Conservation (phyloP, 148 eudicot genomes). For the Talinum fruticosum region DNA sequence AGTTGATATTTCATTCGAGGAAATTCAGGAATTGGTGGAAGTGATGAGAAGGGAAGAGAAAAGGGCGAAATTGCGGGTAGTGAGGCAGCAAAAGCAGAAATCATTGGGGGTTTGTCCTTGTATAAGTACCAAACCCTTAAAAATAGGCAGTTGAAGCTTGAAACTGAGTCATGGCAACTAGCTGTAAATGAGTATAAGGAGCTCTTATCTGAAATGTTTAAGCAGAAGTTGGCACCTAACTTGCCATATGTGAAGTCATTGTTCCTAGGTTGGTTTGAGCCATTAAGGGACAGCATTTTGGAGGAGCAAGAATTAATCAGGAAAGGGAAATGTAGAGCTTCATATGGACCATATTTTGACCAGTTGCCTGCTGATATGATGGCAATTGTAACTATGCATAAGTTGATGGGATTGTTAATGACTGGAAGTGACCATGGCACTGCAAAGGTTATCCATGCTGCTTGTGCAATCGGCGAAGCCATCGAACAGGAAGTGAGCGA, state of each 20-base stretch:
- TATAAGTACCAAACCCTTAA: constrained; percentile 49
- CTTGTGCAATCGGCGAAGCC: constrained; percentile 79
- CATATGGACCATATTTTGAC: constrained; percentile 65
- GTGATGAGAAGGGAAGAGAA: constrained; percentile 61
- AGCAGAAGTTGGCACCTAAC: constrained; percentile 82
- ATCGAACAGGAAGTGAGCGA: constrained; percentile 85
- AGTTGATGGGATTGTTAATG: constrained; percentile 80
- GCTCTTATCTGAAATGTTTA: constrained; percentile 79
- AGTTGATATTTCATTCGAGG: constrained; percentile 45
- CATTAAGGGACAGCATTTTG: constrained; percentile 58
- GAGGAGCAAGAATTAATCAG: constrained; percentile 61
- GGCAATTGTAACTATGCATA: constrained; percentile 95
- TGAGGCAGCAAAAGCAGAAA: constrained; percentile 13
- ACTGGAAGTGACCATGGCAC: constrained; percentile 64
- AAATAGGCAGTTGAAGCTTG: constrained; percentile 75
- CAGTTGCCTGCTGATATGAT: constrained; percentile 84
- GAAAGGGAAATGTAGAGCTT: constrained; percentile 51
- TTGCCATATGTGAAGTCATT: constrained; percentile 86
- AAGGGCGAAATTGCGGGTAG: constrained; percentile 13
- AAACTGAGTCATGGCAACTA: constrained; percentile 85
- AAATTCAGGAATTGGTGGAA: constrained; percentile 55
- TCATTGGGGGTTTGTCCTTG: constrained; percentile 21
- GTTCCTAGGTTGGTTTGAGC: constrained; percentile 97
- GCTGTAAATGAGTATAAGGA: constrained; percentile 81
- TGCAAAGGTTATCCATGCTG: constrained; percentile 72